These are phyloP conservation scores for Phytophthora macrochlamydospora DNA, from an alignment of 352 stramenopile genomes.

Conservation along the genomic window DNA sequence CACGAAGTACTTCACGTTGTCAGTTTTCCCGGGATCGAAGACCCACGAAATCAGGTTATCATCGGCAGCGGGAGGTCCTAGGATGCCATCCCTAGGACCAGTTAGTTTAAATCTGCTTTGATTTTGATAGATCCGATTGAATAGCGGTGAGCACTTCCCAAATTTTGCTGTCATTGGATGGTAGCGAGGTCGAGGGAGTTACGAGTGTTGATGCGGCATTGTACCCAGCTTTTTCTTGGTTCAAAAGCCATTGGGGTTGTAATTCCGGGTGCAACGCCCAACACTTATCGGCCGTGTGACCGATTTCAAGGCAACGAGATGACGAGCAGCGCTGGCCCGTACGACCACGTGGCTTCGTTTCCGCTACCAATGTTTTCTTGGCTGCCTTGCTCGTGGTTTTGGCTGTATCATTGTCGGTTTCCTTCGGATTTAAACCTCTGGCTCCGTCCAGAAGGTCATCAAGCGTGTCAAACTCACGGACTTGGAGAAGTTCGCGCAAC, in stretches of 20 bases:
- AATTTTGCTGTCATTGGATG: too few relatives aligned
- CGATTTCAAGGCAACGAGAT: conserved; percentile 5
- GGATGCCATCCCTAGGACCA: too few relatives aligned
- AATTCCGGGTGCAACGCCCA: conserved; percentile 7
- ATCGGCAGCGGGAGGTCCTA: too few relatives aligned
- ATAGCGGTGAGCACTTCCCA: too few relatives aligned
- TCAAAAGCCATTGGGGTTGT: conserved; percentile 6
- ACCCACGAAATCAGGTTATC: too few relatives aligned
- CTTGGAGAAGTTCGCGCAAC: conserved; percentile 7
- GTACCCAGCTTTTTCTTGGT: background rate
- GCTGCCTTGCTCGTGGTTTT: background rate
- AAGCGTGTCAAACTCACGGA: conserved; percentile 8
- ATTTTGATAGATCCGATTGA: too few relatives aligned
- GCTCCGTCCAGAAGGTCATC: conserved; percentile 3
- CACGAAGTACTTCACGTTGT: too few relatives aligned
- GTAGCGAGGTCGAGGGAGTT: too few relatives aligned
- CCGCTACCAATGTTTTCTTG: background rate
- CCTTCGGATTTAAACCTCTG: conserved; percentile 1
- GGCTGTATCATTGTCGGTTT: background rate
- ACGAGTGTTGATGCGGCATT: background rate
- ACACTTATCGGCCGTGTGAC: conserved; percentile 9
- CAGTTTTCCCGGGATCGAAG: too few relatives aligned
- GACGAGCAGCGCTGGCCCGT: background rate
- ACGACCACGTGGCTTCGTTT: background rate
- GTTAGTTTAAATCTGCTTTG: too few relatives aligned